These are phyloP conservation scores for Crithidia brevicula DNA, from an alignment of 208 protist genomes.

Conservation along the genomic window DNA sequence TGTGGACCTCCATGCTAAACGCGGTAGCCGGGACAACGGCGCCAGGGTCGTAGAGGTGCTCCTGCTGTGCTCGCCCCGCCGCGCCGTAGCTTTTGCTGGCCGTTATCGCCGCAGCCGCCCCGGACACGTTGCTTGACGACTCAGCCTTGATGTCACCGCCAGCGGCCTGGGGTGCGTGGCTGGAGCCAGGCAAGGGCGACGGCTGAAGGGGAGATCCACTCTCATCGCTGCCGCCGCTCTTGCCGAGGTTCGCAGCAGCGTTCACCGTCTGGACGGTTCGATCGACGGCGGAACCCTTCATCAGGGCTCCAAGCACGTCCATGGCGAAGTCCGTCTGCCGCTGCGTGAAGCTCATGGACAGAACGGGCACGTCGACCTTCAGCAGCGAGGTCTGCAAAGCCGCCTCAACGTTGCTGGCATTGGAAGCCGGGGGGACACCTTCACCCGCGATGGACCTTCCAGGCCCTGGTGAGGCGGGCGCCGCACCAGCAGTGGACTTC, in stretches of 20 bases:
- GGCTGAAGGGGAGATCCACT: too few species aligned
- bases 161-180: too few species aligned
- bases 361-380: slow-evolving; percentile 28
- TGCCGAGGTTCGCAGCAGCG: neutral
- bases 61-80: neutral
- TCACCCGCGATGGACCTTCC: neutral
- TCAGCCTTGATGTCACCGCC: too few species aligned
- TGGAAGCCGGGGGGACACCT: neutral
- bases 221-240: neutral
- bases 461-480: slow-evolving; percentile 2
- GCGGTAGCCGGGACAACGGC: slow-evolving; percentile 1
- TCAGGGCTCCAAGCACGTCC: slow-evolving; percentile 64
- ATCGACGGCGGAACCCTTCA: slow-evolving; percentile 22
- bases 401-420: neutral
- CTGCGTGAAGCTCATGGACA: slow-evolving; percentile 41
- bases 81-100: slow-evolving; percentile 3
- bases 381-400: slow-evolving; percentile 22
- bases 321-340: slow-evolving; percentile 64
- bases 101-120: neutral
- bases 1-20: slow-evolving; percentile 22
- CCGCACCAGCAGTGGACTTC: neutral
- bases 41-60: slow-evolving; percentile 18
- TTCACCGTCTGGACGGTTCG: slow-evolving; percentile 1
- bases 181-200: too few species aligned
- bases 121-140: slow-evolving; percentile 2